These are phyloP conservation scores for Pseudofabraea citricarpa DNA, from an alignment of 2,329 filamentous ascomycete species.

Conservation along the genomic window DNA sequence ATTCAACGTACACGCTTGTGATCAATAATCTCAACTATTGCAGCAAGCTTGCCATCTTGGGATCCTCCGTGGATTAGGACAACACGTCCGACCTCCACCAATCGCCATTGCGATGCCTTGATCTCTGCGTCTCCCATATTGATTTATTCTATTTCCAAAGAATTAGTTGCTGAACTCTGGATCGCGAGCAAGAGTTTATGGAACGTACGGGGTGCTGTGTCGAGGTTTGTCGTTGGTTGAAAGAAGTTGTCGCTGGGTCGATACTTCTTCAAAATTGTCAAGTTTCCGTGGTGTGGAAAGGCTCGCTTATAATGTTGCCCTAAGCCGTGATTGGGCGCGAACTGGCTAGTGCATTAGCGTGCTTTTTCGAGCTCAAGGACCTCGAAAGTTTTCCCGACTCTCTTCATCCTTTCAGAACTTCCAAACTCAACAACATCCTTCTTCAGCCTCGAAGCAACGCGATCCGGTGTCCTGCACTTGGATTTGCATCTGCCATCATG, in stretches of 20 bases:
- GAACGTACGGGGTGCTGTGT: slow-evolving; percentile 27
- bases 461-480: too few relatives aligned
- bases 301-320: neutral
- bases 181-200: too few relatives aligned
- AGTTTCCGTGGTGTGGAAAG: neutral
- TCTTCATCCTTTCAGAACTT: neutral
- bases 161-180: too few relatives aligned
- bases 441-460: too few relatives aligned
- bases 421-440: too few relatives aligned
- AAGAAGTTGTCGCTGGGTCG: slow-evolving; percentile 11
- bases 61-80: slow-evolving; percentile 81
- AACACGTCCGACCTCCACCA: slow-evolving; percentile 97
- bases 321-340: neutral
- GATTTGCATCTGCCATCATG: too few relatives aligned
- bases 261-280: slow-evolving; percentile 13
- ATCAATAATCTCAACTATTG: slow-evolving; percentile 99
- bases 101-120: slow-evolving; percentile 82
- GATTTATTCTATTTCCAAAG: slow-evolving; percentile 44
- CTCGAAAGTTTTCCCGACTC: neutral
- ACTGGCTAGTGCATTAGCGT: neutral
- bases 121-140: slow-evolving; percentile 81
- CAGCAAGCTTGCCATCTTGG: slow-evolving; percentile 80
- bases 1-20: slow-evolving; percentile 92
- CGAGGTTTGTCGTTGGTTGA: slow-evolving; percentile 22
- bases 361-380: neutral